A percentile compares a stretch with the other conserved stretches of the same genome.
These are phyloP conservation scores for Fraxinus paxiana DNA, from an alignment of 305 asterid species.

Conservation along the genomic window DNA sequence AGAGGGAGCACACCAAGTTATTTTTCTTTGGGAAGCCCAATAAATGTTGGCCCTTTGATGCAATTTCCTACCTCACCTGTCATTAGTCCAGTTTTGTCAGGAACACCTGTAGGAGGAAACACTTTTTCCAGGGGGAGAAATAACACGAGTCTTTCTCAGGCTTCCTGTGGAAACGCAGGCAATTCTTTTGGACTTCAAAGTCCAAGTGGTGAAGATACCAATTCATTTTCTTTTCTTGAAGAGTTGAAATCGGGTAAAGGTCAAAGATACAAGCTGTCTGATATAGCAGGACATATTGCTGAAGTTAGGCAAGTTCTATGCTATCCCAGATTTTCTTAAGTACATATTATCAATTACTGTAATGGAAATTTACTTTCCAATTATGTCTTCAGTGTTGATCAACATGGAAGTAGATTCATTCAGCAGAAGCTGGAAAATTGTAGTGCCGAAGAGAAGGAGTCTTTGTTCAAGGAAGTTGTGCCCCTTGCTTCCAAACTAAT, in stretches of 20 bases:
- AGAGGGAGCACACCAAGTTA: slow-evolving; percentile 39
- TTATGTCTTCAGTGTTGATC: slow-evolving; percentile 57
- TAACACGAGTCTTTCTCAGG: slow-evolving; percentile 33
- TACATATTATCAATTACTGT: background rate
- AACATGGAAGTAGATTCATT: slow-evolving; percentile 87
- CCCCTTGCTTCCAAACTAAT: slow-evolving; percentile 70
- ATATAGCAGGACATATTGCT: slow-evolving; percentile 55
- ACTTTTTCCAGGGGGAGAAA: slow-evolving; percentile 42
- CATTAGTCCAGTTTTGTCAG: slow-evolving; percentile 42
- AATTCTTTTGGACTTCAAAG: slow-evolving; percentile 33
- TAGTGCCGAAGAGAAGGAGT: slow-evolving; percentile 62
- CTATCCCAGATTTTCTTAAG: slow-evolving; percentile 2
- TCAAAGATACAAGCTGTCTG: slow-evolving; percentile 42
- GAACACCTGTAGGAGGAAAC: slow-evolving; percentile 39
- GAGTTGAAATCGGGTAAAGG: slow-evolving; percentile 52
- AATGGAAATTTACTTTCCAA: background rate
- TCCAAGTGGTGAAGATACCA: slow-evolving; percentile 30
- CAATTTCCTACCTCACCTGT: slow-evolving; percentile 46
- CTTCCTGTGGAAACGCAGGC: slow-evolving; percentile 35
- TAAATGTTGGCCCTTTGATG: slow-evolving; percentile 26
- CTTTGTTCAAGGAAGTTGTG: slow-evolving; percentile 63
- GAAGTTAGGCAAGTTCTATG: slow-evolving; percentile 56
- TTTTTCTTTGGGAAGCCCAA: slow-evolving; percentile 41
- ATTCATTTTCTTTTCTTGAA: slow-evolving; percentile 38
- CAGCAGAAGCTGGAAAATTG: slow-evolving; percentile 81